A percentile compares a stretch with the other conserved stretches of the same genome.
These are phyloP conservation scores for Moesziomyces parantarcticus DNA, from an alignment of 1,284 basidiomycete species.

Conservation along the genomic window DNA sequence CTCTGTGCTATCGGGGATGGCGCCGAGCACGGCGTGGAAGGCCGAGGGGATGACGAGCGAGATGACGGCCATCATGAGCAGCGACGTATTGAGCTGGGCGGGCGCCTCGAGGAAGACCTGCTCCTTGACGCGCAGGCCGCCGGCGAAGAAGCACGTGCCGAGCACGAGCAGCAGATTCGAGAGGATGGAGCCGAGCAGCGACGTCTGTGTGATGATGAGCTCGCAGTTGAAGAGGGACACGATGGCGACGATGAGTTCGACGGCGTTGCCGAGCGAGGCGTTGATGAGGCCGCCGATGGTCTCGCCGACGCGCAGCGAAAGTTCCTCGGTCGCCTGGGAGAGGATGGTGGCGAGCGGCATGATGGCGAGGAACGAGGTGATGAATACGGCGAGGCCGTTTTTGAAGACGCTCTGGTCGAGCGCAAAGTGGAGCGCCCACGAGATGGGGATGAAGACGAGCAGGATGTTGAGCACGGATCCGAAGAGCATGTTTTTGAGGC, in stretches of 20 bases:
- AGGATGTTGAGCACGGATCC: slow-evolving; percentile 52
- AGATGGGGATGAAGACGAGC: slow-evolving; percentile 56
- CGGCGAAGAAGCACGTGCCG: slow-evolving; percentile 61
- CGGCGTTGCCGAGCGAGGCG: slow-evolving; percentile 61
- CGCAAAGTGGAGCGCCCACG: slow-evolving; percentile 57
- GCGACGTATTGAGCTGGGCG: slow-evolving; percentile 52
- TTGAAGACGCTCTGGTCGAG: slow-evolving; percentile 34
- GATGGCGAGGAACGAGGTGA: slow-evolving; percentile 61
- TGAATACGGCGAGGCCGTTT: slow-evolving; percentile 50
- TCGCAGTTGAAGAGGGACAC: slow-evolving; percentile 63
- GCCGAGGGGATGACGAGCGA: slow-evolving; percentile 59
- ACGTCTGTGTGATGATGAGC: slow-evolving; percentile 59
- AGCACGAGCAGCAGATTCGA: slow-evolving; percentile 61
- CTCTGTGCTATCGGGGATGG: slow-evolving; percentile 45
- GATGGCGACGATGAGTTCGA: slow-evolving; percentile 63
- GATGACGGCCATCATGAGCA: slow-evolving; percentile 63
- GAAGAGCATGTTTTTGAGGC: slow-evolving; percentile 51
- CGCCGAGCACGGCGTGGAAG: slow-evolving; percentile 58
- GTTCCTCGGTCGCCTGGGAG: slow-evolving; percentile 58
- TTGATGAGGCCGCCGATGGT: slow-evolving; percentile 63
- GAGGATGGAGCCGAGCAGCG: slow-evolving; percentile 57
- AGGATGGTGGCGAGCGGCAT: slow-evolving; percentile 61
- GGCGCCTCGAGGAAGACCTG: slow-evolving; percentile 52
- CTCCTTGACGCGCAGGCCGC: slow-evolving; percentile 56
- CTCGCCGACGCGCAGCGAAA: slow-evolving; percentile 60